Evolutionary conservation across 2,329 filamentous ascomycete species (phyloP), one percentile per base, ranked within the genome.

Genomic region (Aspergillus calidoustus): DNA sequence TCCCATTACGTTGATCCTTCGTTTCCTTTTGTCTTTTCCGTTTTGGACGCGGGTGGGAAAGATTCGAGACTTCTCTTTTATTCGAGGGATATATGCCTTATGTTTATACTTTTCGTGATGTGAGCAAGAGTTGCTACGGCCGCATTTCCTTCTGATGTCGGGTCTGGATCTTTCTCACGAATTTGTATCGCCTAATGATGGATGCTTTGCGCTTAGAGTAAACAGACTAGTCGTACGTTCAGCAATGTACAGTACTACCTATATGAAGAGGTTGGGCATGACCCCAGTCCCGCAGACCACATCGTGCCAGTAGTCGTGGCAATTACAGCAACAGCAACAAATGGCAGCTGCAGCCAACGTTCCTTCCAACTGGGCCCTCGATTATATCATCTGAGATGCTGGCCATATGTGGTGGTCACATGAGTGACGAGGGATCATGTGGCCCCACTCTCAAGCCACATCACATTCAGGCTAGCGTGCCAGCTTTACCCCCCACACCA

Each of bases 121-220:
- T 57, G 60, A 64, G 60, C 54, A 57, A 54, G 51, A 62, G 44
- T 50, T 60, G 50, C 56, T 58, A 57, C 54, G 58, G 56, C 54
- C 54, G 55, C 57, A 56, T 65, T 56, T 54, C 55, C 57, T 63
- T 60, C 50, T 61, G 57, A 66, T 62, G 59, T 61, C 63, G 54
- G 61, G 62, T 61, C 48, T 61, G 61, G 62, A 65, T 65, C 54
- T 62, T 57, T 65, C 53, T 64, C 60, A 66, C 61, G 63, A 68
- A 67, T 68, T 68, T 69, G 67, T 69, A 69, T 67, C 59, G 63
- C 61, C 62, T 69, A 69, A 69, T 67, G 67, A 69, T 66, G 59
- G 58, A 64, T 62, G 57, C 52, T 64, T 64, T 64, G 50, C 43
- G 54, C 57, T 61, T 66, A 64, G 62, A 64, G 62, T 66, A 66